These are phyloP conservation scores for Penicillium taxi DNA, from an alignment of 495 filamentous ascomycete species.

Conservation along the genomic window DNA sequence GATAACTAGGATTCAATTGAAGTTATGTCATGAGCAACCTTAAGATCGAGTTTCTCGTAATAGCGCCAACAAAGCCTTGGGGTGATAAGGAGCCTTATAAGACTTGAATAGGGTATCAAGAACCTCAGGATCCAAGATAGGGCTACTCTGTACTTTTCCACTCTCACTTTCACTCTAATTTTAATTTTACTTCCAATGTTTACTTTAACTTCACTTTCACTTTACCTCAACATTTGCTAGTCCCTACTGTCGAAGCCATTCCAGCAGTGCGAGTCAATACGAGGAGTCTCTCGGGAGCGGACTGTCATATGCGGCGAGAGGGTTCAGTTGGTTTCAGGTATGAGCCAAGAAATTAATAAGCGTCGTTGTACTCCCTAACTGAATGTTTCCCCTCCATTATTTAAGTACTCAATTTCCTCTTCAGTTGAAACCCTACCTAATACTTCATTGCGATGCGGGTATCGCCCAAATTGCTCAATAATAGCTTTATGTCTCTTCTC, in stretches of 20 bases:
- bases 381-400: constrained; percentile 24
- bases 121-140: too few relatives aligned
- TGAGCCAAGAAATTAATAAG: neutral
- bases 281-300: too few relatives aligned
- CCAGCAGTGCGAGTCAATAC: too few relatives aligned
- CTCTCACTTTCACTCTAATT: neutral
- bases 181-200: neutral
- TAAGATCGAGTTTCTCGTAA: too few relatives aligned
- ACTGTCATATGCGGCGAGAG: too few relatives aligned
- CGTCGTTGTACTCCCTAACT: neutral
- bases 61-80: too few relatives aligned
- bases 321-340: too few relatives aligned
- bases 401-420: constrained; percentile 18
- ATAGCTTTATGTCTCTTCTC: constrained; percentile 23
- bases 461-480: constrained; percentile 23
- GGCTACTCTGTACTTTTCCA: neutral
- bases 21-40: too few relatives aligned
- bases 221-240: neutral
- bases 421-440: constrained; percentile 14
- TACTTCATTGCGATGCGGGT: constrained; percentile 20
- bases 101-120: too few relatives aligned
- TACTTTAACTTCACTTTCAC: neutral
- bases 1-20: too few relatives aligned
- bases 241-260: neutral
- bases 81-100: too few relatives aligned